Evolutionary conservation across 306 rosid genomes (phyloP).

Genomic region (Fragaria iinumae): DNA sequence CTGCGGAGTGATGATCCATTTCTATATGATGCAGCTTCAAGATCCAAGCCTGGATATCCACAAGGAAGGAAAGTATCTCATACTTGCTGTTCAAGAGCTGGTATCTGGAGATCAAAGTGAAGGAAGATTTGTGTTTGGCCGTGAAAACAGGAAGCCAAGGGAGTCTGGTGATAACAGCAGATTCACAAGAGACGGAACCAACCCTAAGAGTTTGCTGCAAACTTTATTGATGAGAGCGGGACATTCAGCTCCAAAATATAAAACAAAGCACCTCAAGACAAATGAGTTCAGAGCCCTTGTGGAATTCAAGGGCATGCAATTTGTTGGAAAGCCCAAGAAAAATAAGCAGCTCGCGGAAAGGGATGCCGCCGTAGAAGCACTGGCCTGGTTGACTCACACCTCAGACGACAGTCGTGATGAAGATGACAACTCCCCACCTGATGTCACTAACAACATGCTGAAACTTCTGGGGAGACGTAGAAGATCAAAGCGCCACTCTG

Average conservation of each 20-base stretch:
- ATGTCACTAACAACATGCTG: conserved; percentile 93
- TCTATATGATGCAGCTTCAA: conserved; percentile 61
- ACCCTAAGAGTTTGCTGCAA: conserved; percentile 88
- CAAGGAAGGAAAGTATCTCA: conserved; percentile 85
- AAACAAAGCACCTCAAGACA: conserved; percentile 89
- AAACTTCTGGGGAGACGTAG: conserved; percentile 79
- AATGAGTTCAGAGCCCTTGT: conserved; percentile 93
- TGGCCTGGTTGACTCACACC: conserved; percentile 97
- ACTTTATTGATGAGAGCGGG: conserved; percentile 95
- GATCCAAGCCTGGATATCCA: conserved; percentile 79
- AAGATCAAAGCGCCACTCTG: conserved; percentile 63
- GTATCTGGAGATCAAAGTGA: conserved; percentile 91
- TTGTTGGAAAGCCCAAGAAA: conserved; percentile 89
- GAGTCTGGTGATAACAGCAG: conserved; percentile 47
- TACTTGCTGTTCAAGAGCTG: conserved; percentile 80
- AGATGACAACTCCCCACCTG: conserved; percentile 59
- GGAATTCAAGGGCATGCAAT: conserved; percentile 97
- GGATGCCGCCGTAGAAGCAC: conserved; percentile 93
- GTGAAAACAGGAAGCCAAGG: conserved; percentile 64
- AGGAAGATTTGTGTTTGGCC: conserved; percentile 96
- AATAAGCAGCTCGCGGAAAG: conserved; percentile 97
- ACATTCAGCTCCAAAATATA: conserved; percentile 92
- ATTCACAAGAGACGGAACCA: conserved; percentile 85
- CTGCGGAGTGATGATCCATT: conserved; percentile 13
- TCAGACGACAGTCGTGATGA: conserved; percentile 51